Evolutionary conservation across 257 asterid species (phyloP), one percentile per base, ranked within the genome.

Genomic region (Solanum bukasovii): DNA sequence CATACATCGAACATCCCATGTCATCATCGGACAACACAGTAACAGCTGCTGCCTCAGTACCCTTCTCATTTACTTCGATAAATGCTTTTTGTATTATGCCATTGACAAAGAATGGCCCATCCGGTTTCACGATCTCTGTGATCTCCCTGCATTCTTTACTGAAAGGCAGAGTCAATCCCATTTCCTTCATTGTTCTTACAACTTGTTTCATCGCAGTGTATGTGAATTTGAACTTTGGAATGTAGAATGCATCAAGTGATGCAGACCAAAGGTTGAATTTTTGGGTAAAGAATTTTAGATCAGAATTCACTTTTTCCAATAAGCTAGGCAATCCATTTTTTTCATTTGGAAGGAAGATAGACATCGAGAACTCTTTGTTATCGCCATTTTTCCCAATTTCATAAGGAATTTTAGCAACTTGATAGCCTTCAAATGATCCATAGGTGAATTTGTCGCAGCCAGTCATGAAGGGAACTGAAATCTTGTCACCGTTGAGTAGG

Each of bases 41-140:
- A 20, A 88, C 90, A 52, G 92, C 89, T 23, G 89, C 91, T 12
- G 93, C 92, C 84, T 92, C 90, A 38, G 92, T 90, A n/a, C 92
- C 92, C 87, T 84, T 90, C 87, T 92, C 92, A 6, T 90, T 92
- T 8, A 92, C 91, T 86, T 90, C 92, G 1, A 92, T 74, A 34
- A 90, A 89, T 27, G 93, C 85, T 77, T 89, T 92, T 12, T 92
- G 92, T 72, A 92, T 86, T 29, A 92, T 92, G 70, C 79, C 34
- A 2, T 90, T 90, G 77, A 92, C 90, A 75, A 13, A 65, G 34
- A 75, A 75, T 23, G 83, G 11, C 2, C 83, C 59, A 2, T 38
- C 7, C 2, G 21, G 21, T 6, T 23, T 14, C 7, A 75, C 83
- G 2, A 75, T 38, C 83, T 11, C 83, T 5, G 59, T 75, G 16